Conservation (phyloP, 805 yeast genomes). For the Lipomyces oligophaga region DNA sequence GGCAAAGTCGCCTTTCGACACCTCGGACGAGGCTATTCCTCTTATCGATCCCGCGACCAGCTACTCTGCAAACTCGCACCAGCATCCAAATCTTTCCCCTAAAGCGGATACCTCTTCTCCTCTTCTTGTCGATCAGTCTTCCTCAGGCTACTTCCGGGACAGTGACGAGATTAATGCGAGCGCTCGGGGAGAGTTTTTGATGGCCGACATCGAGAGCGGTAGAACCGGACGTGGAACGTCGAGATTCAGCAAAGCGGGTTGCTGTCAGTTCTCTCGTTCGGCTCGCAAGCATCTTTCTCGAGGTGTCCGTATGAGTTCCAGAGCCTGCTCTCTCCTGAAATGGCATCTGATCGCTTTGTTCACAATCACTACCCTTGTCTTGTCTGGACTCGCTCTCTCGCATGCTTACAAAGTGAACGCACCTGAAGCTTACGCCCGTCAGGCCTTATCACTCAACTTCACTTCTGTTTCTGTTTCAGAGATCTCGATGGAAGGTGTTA, state of each 20-base stretch:
- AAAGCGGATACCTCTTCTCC: slow-evolving; percentile 12
- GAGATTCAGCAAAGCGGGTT: too few species aligned
- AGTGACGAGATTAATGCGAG: too few species aligned
- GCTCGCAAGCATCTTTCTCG: neutral
- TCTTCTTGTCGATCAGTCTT: slow-evolving; percentile 18
- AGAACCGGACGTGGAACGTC: too few species aligned
- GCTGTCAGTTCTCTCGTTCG: too few species aligned
- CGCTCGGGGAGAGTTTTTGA: slow-evolving; percentile 1
- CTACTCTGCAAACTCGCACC: too few species aligned
- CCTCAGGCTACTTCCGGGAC: slow-evolving; percentile 23
- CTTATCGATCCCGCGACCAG: too few species aligned
- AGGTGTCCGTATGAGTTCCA: too few species aligned
- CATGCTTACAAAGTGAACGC: slow-evolving; percentile 12
- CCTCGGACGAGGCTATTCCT: too few species aligned
- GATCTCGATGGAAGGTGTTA: slow-evolving; percentile 16
- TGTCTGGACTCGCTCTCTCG: slow-evolving; percentile 1
- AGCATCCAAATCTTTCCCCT: slow-evolving; percentile 18
- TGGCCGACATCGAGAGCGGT: too few species aligned
- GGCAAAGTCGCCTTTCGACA: too few species aligned
- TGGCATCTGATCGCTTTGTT: slow-evolving; percentile 12
- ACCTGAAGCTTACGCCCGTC: slow-evolving; percentile 21
- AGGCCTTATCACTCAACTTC: slow-evolving; percentile 19
- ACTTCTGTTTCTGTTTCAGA: slow-evolving; percentile 17
- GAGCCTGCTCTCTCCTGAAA: slow-evolving; percentile 1
- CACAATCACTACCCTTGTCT: slow-evolving; percentile 5